Conservation (phyloP, 345 rosid species). For the Eucalyptus melliodora region DNA sequence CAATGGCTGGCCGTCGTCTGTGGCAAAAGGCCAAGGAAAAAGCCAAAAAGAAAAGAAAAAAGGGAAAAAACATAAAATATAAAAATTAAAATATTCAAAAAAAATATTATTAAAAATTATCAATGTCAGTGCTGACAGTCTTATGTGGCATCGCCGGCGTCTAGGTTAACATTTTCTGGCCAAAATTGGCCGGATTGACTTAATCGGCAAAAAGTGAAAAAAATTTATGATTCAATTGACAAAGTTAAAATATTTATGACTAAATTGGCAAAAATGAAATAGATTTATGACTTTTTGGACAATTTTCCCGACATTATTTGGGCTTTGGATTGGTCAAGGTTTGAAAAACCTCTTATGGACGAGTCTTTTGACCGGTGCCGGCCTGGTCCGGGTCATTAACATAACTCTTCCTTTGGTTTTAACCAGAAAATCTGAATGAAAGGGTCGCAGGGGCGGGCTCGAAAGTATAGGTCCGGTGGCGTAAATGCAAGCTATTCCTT, state of each 20-base stretch:
- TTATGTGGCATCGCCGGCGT: accelerated
- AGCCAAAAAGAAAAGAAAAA: no score
- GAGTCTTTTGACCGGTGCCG: not conserved
- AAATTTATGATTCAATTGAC: no score
- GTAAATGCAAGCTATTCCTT: not conserved
- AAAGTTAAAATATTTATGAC: no score
- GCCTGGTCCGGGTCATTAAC: not conserved
- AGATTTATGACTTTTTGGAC: no score
- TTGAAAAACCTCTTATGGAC: not conserved
- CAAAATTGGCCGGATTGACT: no score
- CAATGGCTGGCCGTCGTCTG: no score
- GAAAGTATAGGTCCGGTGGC: not conserved
- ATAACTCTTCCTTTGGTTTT: not conserved
- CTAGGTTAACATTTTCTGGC: accelerated
- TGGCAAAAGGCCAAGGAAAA: no score
- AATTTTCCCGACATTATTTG: not conserved
- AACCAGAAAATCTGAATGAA: not conserved
- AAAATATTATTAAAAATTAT: no score
- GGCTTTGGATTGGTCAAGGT: not conserved
- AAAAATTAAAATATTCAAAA: no score
- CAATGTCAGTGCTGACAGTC: accelerated
- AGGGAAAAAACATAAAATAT: no score
- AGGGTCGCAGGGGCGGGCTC: not conserved
- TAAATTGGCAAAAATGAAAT: accelerated
- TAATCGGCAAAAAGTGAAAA: no score